A percentile compares a stretch with the other conserved stretches of the same genome.
phyloP scores from a whole-genome alignment of 441 rosid genomes.

The Pelargonium citronellum region DNA sequence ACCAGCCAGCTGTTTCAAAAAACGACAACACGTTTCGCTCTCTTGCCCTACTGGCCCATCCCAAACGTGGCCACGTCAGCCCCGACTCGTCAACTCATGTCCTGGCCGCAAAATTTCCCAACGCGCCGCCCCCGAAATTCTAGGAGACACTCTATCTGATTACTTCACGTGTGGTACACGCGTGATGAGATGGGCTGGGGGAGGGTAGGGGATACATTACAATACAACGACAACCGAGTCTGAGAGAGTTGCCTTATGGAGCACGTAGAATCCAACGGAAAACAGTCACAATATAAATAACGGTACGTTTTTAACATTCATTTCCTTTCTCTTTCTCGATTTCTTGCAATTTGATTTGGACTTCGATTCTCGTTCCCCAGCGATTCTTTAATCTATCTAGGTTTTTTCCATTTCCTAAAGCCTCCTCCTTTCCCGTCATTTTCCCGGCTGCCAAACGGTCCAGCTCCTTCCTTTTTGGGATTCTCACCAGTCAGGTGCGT shows the following conservation, averaged over 20 bases:
- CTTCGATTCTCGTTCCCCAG: background rate
- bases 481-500: too few species aligned
- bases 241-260: conserved; percentile 17
- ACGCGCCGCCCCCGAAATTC: background rate
- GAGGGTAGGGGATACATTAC: background rate
- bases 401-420: too few species aligned
- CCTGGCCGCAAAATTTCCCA: background rate
- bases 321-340: too few species aligned
- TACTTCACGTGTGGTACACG: conserved; percentile 7
- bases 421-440: too few species aligned
- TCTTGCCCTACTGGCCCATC: too few species aligned
- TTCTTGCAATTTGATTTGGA: too few species aligned
- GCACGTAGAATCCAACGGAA: conserved; percentile 26
- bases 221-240: conserved; percentile 20
- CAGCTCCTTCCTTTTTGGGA: too few species aligned
- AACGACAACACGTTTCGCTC: conserved; percentile 37
- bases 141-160: too few species aligned
- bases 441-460: too few species aligned
- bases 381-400: too few species aligned
- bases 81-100: conserved; percentile 17
- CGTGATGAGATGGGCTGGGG: background rate
- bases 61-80: conserved; percentile 48
- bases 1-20: conserved; percentile 44
- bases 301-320: background rate
- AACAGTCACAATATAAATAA: conserved; percentile 25